A percentile compares a stretch with the other conserved stretches of the same genome.
phyloP scores from a whole-genome alignment of 768 basidiomycete genomes.

The Lactarius vividus region DNA sequence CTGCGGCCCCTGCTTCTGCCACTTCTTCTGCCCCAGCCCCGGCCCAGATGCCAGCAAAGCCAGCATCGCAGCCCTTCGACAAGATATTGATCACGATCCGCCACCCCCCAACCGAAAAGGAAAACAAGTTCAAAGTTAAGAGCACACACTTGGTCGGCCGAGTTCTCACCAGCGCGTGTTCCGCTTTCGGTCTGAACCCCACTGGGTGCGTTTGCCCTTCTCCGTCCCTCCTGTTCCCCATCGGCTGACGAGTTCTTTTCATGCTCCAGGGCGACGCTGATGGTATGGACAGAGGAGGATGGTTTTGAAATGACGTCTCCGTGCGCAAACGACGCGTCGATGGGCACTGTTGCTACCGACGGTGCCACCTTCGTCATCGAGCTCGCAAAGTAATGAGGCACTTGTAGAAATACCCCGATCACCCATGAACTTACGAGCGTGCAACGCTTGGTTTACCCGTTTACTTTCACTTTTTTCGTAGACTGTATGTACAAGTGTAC shows the following conservation, averaged over 20 bases:
- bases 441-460: background rate
- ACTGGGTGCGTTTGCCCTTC: constrained; percentile 6
- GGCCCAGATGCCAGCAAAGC: background rate
- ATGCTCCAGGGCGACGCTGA: constrained; percentile 5
- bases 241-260: background rate
- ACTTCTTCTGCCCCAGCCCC: background rate
- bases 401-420: background rate
- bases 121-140: constrained; percentile 25
- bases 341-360: constrained; percentile 15
- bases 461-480: background rate
- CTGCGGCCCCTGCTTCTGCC: background rate
- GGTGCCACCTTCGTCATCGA: constrained; percentile 16
- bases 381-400: constrained; percentile 9
- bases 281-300: constrained; percentile 14
- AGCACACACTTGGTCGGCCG: constrained; percentile 18
- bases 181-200: constrained; percentile 12
- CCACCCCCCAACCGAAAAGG: constrained; percentile 18
- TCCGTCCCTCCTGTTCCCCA: background rate
- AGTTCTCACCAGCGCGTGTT: constrained; percentile 22
- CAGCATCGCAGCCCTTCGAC: background rate
- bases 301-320: constrained; percentile 9
- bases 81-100: constrained; percentile 25
- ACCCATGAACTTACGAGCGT: background rate
- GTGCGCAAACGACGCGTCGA: constrained; percentile 10
- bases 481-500: background rate